Evolutionary conservation across 495 filamentous ascomycete genomes (phyloP).

Genomic region (Talaromyces liani): DNA sequence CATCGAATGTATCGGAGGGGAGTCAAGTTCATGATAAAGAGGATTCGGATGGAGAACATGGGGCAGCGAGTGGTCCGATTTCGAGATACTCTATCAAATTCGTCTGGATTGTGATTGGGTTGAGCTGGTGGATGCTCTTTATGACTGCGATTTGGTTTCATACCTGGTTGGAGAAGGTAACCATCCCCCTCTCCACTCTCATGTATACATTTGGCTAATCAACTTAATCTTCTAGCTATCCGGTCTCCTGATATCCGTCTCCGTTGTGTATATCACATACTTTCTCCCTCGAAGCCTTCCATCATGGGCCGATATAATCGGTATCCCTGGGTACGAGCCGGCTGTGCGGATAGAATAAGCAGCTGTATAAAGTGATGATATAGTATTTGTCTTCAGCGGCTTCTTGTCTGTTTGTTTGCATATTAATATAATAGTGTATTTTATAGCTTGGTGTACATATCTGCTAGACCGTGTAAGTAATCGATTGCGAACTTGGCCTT

Average conservation of each 20-base stretch:
- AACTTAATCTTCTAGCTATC: conserved; percentile 47
- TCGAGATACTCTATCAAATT: conserved; percentile 44
- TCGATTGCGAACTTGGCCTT: not conserved
- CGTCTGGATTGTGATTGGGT: conserved; percentile 37
- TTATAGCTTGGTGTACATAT: not conserved
- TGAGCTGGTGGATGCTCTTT: conserved; percentile 89
- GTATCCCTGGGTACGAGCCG: conserved; percentile 53
- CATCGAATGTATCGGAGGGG: conserved; percentile 8
- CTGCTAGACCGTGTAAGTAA: not conserved
- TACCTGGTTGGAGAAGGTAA: conserved; percentile 95
- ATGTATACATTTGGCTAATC: conserved; percentile 13
- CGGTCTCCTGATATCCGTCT: conserved; percentile 61
- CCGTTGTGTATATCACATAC: conserved; percentile 65
- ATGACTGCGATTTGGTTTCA: conserved; percentile 99
- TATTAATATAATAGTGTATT: not conserved
- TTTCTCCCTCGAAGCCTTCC: conserved; percentile 63
- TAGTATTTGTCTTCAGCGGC: not conserved
- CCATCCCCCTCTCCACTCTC: conserved; percentile 4
- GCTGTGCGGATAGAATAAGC: not conserved
- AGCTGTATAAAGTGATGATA: not conserved
- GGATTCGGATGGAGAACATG: conserved; percentile 52
- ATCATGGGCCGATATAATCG: conserved; percentile 56
- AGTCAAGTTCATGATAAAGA: conserved; percentile 22
- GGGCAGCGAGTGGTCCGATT: conserved; percentile 31
- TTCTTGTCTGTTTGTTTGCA: not conserved